These are phyloP conservation scores for Debaryomyces fabryi DNA, from an alignment of 1,139 yeast genomes.

Conservation along the genomic window DNA sequence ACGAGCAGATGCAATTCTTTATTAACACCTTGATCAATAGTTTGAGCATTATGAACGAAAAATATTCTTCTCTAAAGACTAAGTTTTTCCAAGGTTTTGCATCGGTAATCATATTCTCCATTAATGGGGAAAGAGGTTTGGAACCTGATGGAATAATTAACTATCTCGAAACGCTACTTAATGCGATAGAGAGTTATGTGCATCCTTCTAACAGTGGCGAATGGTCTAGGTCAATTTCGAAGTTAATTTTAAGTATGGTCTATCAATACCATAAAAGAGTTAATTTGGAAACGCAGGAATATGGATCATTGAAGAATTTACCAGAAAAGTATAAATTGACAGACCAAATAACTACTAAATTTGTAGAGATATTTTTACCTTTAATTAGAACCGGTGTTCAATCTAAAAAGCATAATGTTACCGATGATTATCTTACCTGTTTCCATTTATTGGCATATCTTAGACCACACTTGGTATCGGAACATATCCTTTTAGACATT, in stretches of 20 bases:
- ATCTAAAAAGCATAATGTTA: constrained; percentile 63
- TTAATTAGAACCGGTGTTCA: constrained; percentile 75
- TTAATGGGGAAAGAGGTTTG: constrained; percentile 52
- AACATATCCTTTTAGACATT: constrained; percentile 67
- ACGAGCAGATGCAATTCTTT: constrained; percentile 59
- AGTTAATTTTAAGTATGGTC: constrained; percentile 58
- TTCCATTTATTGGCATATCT: constrained; percentile 68
- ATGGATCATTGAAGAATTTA: constrained; percentile 46
- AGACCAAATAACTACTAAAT: constrained; percentile 42
- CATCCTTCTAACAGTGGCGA: constrained; percentile 91
- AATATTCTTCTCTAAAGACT: constrained; percentile 41
- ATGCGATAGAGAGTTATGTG: constrained; percentile 78
- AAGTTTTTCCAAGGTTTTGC: constrained; percentile 62
- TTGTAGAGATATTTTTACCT: constrained; percentile 61
- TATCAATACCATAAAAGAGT: constrained; percentile 62
- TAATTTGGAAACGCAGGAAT: constrained; percentile 46
- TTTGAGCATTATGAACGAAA: constrained; percentile 47
- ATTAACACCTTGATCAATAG: constrained; percentile 61
- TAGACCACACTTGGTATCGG: constrained; percentile 63
- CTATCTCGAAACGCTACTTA: constrained; percentile 56
- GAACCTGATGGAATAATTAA: constrained; percentile 53
- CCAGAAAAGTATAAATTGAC: constrained; percentile 51
- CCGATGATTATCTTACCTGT: constrained; percentile 62
- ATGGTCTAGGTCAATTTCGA: constrained; percentile 78
- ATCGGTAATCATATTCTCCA: constrained; percentile 63